Conservation (phyloP, 345 rosid genomes). For the Viola odorata region DNA sequence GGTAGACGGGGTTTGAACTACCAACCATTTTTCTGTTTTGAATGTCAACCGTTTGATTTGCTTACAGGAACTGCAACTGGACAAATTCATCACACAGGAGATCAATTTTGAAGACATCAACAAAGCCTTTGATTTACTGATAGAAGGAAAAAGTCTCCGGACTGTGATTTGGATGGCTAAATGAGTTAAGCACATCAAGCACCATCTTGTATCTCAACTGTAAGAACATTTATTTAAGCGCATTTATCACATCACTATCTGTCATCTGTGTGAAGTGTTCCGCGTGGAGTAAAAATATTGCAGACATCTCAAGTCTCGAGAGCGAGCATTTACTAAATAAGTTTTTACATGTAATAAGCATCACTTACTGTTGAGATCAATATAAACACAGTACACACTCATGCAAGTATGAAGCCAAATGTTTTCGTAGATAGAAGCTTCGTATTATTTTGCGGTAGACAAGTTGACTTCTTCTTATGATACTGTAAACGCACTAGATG, state of each 20-base stretch:
- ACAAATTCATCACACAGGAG: conserved; percentile 75
- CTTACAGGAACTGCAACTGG: conserved; percentile 57
- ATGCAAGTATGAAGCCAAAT: neutral
- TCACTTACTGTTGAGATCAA: too few species aligned
- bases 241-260: too few species aligned
- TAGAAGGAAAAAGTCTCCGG: conserved; percentile 54
- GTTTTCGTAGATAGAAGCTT: neutral
- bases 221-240: too few species aligned
- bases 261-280: too few species aligned
- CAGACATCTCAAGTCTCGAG: too few species aligned
- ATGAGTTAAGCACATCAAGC: conserved; percentile 6
- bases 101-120: conserved; percentile 66
- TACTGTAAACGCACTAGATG: conserved; percentile 41
- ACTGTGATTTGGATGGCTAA: conserved; percentile 72
- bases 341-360: too few species aligned
- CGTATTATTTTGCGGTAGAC: neutral
- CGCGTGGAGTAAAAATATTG: too few species aligned
- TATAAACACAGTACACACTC: neutral
- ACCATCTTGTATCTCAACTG: too few species aligned
- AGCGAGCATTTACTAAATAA: too few species aligned
- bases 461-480: conserved; percentile 8
- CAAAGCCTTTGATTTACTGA: conserved; percentile 55
- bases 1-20: too few species aligned
- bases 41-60: neutral
- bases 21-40: too few species aligned